Evolutionary conservation across 2,329 filamentous ascomycete species (phyloP), one percentile per base, ranked within the genome.

Genomic region (Penicillium sp.): DNA sequence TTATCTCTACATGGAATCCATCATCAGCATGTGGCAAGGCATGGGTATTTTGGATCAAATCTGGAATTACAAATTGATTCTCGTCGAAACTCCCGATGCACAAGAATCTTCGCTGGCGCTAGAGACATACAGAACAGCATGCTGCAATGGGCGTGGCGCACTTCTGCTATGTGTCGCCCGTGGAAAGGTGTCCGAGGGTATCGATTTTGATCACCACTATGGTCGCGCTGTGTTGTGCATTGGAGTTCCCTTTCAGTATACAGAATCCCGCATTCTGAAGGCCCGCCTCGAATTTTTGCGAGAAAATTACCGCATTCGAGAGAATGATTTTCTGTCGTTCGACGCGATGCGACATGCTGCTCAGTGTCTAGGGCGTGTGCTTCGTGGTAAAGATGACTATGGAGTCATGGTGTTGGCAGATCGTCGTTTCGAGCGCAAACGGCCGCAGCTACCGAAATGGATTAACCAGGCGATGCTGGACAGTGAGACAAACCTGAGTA

Each of bases 341-440:
- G 92, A 98, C 60, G 92, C 92, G 14, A 98, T 98, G 90, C 81
- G 92, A n/a, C 92, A 98, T 61, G 92, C 92, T 10, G 90, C 92
- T 1, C 92, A 98, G 61, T 98, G 92, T 57, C 72, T 98, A 1
- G 93, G 92, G 10, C 89, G 92, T 60, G 92, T 98, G 29, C 71
- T 98, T 45, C 77, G 92, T 54, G 92, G 92, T 15, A 98, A 98
- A 64, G 93, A 98, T 59, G 92, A 98, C 65, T 98, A 98, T 64
- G 92, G 92, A n/a, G 86, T 98, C 71, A 98, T 98, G 92, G 90
- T 98, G 3, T 74, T 98, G 17, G 92, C 93, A 2, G 92, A 98
- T 62, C 82, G 86, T 28, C 80, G 92, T 12, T 98, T 95, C 64
- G 82, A 87, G 60, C 93, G 92, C 69, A 96, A 96, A 68, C 76